phyloP scores from a whole-genome alignment of 2,329 filamentous ascomycete species.

The Ophiostoma pallidulum region DNA sequence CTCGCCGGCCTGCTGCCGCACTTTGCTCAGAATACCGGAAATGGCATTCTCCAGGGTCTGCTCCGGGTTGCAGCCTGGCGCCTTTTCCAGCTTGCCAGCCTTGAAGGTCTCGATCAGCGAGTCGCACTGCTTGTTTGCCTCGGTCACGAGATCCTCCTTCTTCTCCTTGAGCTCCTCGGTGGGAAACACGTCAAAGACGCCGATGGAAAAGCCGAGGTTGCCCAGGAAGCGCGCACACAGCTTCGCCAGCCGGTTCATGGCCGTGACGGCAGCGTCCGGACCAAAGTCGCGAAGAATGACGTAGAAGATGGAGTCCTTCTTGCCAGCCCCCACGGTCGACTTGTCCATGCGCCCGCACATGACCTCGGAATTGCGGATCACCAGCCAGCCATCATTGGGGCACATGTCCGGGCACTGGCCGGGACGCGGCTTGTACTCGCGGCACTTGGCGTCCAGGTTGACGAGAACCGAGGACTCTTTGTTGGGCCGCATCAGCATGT shows the following conservation, averaged over 20 bases:
- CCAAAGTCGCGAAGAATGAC: slow-evolving; percentile 93
- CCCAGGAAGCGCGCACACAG: slow-evolving; percentile 81
- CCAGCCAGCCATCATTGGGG: slow-evolving; percentile 80
- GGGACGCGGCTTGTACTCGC: slow-evolving; percentile 59
- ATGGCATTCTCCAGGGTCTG: slow-evolving; percentile 85
- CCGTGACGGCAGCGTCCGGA: slow-evolving; percentile 73
- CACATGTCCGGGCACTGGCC: slow-evolving; percentile 60
- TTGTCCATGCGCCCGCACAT: slow-evolving; percentile 99
- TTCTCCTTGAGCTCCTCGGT: slow-evolving; percentile 58
- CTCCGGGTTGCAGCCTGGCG: slow-evolving; percentile 82
- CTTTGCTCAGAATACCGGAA: slow-evolving; percentile 83
- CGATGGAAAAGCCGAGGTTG: slow-evolving; percentile 91
- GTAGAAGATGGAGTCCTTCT: slow-evolving; percentile 97
- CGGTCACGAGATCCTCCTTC: slow-evolving; percentile 67
- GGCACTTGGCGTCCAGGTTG: slow-evolving; percentile 88
- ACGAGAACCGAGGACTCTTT: slow-evolving; percentile 71
- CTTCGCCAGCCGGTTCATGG: slow-evolving; percentile 90
- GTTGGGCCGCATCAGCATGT: slow-evolving; percentile 74
- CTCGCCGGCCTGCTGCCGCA: slow-evolving; percentile 82
- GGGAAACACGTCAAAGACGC: slow-evolving; percentile 89
- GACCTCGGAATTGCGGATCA: slow-evolving; percentile 90
- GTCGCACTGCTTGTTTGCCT: slow-evolving; percentile 73
- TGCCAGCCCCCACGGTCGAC: slow-evolving; percentile 89
- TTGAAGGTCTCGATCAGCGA: slow-evolving; percentile 75
- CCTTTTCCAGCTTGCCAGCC: slow-evolving; percentile 70